phyloP scores from a whole-genome alignment of 371 early-diverging fungal genomes.

The Mucor mucedo region DNA sequence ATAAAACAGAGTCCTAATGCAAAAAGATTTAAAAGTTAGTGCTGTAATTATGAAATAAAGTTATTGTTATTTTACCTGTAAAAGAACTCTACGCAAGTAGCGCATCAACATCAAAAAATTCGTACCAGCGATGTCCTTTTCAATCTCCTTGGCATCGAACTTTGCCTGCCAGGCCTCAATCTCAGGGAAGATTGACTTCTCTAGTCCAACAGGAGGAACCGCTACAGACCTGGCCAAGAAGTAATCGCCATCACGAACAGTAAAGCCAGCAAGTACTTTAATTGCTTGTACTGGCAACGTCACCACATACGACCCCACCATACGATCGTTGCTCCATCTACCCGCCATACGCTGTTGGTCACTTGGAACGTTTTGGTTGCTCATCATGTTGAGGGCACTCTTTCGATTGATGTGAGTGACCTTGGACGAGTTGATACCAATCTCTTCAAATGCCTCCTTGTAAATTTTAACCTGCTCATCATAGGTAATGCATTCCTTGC shows the following conservation, averaged over 20 bases:
- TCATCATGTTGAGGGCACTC: slow-evolving; percentile 15
- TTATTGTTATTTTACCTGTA: slow-evolving; percentile 17
- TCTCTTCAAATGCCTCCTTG: neutral
- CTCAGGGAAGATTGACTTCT: slow-evolving; percentile 2
- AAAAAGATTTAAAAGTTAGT: no score
- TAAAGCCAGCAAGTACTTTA: slow-evolving; percentile 19
- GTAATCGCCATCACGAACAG: neutral
- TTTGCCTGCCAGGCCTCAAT: slow-evolving; percentile 14
- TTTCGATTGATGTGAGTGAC: slow-evolving; percentile 13
- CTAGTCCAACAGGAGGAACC: neutral
- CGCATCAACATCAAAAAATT: slow-evolving; percentile 12
- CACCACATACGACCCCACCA: slow-evolving; percentile 17
- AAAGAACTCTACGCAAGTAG: slow-evolving; percentile 9
- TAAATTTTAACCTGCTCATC: slow-evolving; percentile 1
- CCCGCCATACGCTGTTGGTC: slow-evolving; percentile 15
- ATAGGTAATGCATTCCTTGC: neutral
- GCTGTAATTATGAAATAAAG: neutral
- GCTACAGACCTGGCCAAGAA: slow-evolving; percentile 4
- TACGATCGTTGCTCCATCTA: slow-evolving; percentile 15
- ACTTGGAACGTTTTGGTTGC: slow-evolving; percentile 5
- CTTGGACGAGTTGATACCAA: slow-evolving; percentile 10
- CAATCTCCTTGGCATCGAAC: neutral
- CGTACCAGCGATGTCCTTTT: slow-evolving; percentile 19
- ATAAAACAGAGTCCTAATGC: slow-evolving; percentile 12
- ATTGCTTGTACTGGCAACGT: slow-evolving; percentile 13